Percentiles rank a stretch among this genome's conserved stretches.
Evolutionary conservation across 2,329 filamentous ascomycete species (phyloP).

Genomic region (Stachybotrys chlorohalonatus): DNA sequence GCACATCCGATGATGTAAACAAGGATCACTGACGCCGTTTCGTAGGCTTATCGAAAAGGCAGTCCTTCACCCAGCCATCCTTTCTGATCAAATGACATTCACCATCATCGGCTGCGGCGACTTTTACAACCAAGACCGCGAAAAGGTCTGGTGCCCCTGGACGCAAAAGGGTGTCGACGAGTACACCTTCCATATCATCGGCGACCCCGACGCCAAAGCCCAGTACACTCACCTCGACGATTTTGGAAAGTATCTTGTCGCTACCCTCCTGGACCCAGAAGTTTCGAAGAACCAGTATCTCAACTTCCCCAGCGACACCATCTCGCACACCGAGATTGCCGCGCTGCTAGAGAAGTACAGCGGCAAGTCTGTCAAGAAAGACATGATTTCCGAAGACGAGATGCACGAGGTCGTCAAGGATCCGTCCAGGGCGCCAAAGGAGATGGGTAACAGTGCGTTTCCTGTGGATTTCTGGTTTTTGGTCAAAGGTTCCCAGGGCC

Average conservation of each 20-base stretch:
- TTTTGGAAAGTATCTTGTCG: not conserved
- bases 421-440: not conserved
- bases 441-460: not conserved
- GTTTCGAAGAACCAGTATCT: not conserved
- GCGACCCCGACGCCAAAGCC: not conserved
- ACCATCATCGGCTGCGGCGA: not conserved
- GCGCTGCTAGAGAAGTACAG: not conserved
- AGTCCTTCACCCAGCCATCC: not conserved
- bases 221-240: not conserved
- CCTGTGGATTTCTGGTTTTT: not conserved
- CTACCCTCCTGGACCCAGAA: not conserved
- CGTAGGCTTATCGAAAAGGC: not conserved
- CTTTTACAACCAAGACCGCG: not conserved
- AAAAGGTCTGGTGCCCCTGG: not conserved
- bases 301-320: not conserved
- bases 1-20: not conserved
- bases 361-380: not conserved
- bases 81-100: not conserved
- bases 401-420: not conserved
- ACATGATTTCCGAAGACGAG: not conserved
- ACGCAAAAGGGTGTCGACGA: not conserved
- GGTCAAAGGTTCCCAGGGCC: not conserved
- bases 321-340: not conserved
- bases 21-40: not conserved
- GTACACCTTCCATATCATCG: not conserved